phyloP scores from a whole-genome alignment of 805 yeast genomes.

The Pichia heedii region DNA sequence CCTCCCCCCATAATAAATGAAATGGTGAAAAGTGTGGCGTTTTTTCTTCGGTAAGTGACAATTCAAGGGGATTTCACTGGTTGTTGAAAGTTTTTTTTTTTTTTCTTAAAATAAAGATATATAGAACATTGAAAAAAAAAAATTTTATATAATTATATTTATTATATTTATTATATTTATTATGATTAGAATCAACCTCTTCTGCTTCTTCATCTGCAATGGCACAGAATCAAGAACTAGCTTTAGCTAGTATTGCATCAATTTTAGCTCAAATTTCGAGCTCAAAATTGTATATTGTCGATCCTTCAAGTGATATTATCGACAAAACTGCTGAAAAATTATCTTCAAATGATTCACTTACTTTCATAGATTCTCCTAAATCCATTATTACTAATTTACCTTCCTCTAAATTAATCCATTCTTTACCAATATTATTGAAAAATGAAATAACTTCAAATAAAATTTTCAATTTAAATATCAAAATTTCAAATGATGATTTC shows the following conservation, averaged over 20 bases:
- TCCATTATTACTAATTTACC: conserved; percentile 31
- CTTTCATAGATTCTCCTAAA: conserved; percentile 27
- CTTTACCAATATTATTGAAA: conserved; percentile 47
- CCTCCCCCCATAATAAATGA: no score
- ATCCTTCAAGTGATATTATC: conserved; percentile 1
- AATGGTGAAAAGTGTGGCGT: no score
- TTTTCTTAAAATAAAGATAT: no score
- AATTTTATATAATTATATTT: no score
- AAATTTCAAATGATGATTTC: conserved; percentile 52
- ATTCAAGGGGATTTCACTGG: no score
- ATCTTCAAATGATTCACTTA: conserved; percentile 45
- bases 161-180: no score
- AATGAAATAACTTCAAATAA: conserved; percentile 23
- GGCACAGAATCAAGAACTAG: conserved; percentile 8
- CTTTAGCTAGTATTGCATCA: conserved; percentile 3
- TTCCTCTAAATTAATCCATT: conserved; percentile 44
- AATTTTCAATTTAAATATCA: conserved; percentile 51
- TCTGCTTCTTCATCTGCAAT: neutral
- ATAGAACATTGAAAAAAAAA: no score
- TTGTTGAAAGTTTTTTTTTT: no score
- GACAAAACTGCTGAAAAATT: conserved; percentile 13
- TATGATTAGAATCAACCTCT: no score
- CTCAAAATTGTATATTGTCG: conserved; percentile 9
- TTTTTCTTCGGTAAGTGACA: no score
- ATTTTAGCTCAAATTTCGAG: conserved; percentile 4